Conservation (phyloP, 768 basidiomycete species). For the Wakefieldia striispora region DNA sequence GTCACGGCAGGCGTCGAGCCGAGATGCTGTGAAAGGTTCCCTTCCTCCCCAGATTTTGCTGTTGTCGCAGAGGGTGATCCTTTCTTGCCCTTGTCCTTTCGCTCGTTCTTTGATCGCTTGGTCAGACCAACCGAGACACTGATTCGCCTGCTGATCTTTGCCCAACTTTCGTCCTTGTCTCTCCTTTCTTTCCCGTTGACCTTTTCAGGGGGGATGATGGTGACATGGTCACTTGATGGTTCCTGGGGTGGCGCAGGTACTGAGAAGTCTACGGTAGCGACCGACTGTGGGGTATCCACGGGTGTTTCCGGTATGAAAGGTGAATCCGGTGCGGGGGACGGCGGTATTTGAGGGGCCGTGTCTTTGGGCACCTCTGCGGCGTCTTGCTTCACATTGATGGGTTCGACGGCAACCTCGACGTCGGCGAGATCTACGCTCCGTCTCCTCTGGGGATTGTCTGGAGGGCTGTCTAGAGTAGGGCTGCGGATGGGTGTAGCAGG, state of each 20-base stretch:
- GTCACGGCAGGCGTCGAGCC: conserved; percentile 9
- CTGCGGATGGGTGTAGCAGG: conserved; percentile 41
- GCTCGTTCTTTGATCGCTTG: conserved; percentile 34
- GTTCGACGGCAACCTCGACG: conserved; percentile 31
- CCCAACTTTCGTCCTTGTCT: conserved; percentile 51
- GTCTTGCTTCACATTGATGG: conserved; percentile 1
- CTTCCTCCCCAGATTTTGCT: conserved; percentile 30
- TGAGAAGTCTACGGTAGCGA: conserved; percentile 4
- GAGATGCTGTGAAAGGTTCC: conserved; percentile 1
- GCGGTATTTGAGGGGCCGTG: not conserved
- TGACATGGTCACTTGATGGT: conserved; percentile 32
- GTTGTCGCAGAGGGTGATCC: conserved; percentile 14
- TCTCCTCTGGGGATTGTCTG: conserved; percentile 28
- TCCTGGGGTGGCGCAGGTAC: conserved; percentile 5
- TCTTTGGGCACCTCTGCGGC: not conserved
- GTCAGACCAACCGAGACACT: conserved; percentile 54
- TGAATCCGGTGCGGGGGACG: conserved; percentile 5
- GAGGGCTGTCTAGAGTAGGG: conserved; percentile 30
- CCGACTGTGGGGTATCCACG: conserved; percentile 4
- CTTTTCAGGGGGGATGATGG: conserved; percentile 35
- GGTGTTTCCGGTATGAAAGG: conserved; percentile 18
- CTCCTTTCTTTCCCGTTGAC: conserved; percentile 36
- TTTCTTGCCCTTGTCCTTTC: conserved; percentile 39
- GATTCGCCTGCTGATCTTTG: conserved; percentile 62
- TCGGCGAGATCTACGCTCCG: conserved; percentile 33